Base-by-base conservation (phyloP, 192 early-diverging fungal genomes). In the Chytriomyces sp. region DNA sequence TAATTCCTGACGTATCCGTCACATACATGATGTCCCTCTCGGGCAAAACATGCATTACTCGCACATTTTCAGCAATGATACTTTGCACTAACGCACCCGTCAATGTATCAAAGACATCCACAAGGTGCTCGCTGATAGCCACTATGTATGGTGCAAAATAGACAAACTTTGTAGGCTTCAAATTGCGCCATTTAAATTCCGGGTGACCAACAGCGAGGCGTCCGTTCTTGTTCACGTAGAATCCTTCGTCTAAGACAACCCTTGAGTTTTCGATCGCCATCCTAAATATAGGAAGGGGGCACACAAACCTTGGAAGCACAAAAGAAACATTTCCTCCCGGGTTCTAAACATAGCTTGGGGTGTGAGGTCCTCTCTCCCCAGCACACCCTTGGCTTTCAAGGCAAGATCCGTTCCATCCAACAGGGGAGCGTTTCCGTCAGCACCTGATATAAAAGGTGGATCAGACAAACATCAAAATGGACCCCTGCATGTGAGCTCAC, bases 201-300 rank as follows among this genome's bases (percentile, higher is more conserved):
- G 76, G 32, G 88, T 77, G 32, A 90, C 79, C 33, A 41, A 52
- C 17, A 41, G 33, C 6, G 41, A 92, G 81, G 54, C 86, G 82
- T 56, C 96, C 96, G 72, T 88, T 86, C 74, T 91, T 91, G 78
- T 97, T 91, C 49, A 98, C 90, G 64, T 90, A 95, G 72, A 98
- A 96, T 4, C 89, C 93, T 77, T 94, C 31, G 60, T 73, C 72
- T 73, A 12, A 32, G 60, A 37, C 10, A 70, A 10, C 14, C 0
- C n/a, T 59, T 32, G 22, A 70, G 17, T 26, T 19, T 59, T 19
- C 33, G 52, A 2, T 26, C 1, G 37, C 17, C 14, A 40, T 22
- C 36, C 32, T 25, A 44, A 38, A 34, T 19, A 40, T 44, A 37
- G 38, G 38, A n/a, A 37, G 0, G 10, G n/a, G 28, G 39, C 2